A percentile compares a stretch with the other conserved stretches of the same genome.
These are phyloP conservation scores for Penicillium arizonense DNA, from an alignment of 495 filamentous ascomycete genomes.

Conservation along the genomic window DNA sequence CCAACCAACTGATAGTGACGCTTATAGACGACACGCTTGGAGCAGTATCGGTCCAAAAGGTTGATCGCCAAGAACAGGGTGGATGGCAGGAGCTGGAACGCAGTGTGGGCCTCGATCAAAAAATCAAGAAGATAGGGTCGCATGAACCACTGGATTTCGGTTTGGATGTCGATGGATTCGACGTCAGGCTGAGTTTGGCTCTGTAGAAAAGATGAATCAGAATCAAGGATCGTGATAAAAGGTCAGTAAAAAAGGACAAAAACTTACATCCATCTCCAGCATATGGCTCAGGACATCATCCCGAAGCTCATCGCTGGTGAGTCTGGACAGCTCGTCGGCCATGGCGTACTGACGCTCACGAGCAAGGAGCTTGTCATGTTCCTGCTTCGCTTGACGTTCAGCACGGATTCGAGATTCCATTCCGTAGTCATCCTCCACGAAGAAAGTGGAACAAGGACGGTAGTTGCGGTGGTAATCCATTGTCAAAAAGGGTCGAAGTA, in stretches of 20 bases:
- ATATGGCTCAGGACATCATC: slow-evolving; percentile 92
- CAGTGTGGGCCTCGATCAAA: slow-evolving; percentile 92
- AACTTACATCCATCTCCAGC: slow-evolving; percentile 89
- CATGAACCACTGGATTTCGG: slow-evolving; percentile 99
- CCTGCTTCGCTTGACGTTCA: slow-evolving; percentile 41
- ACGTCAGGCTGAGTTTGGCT: slow-evolving; percentile 89
- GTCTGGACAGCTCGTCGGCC: slow-evolving; percentile 79
- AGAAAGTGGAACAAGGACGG: slow-evolving; percentile 73
- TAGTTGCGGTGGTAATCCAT: slow-evolving; percentile 71
- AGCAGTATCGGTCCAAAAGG: slow-evolving; percentile 95
- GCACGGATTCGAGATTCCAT: slow-evolving; percentile 26
- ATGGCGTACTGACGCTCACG: slow-evolving; percentile 78
- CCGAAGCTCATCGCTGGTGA: slow-evolving; percentile 83
- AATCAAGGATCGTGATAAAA: background rate
- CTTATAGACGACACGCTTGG: slow-evolving; percentile 97
- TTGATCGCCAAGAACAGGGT: slow-evolving; percentile 96
- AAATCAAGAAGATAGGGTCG: slow-evolving; percentile 97
- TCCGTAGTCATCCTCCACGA: slow-evolving; percentile 75
- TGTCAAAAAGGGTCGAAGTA: slow-evolving; percentile 24
- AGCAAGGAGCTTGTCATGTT: slow-evolving; percentile 69
- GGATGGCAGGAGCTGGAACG: slow-evolving; percentile 90
- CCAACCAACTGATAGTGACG: slow-evolving; percentile 98
- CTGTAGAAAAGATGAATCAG: slow-evolving; percentile 49
- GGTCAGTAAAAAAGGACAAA: background rate
- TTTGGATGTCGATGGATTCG: slow-evolving; percentile 96